phyloP scores from a whole-genome alignment of 139 green algal genomes.

The Pleodorina starrii region DNA sequence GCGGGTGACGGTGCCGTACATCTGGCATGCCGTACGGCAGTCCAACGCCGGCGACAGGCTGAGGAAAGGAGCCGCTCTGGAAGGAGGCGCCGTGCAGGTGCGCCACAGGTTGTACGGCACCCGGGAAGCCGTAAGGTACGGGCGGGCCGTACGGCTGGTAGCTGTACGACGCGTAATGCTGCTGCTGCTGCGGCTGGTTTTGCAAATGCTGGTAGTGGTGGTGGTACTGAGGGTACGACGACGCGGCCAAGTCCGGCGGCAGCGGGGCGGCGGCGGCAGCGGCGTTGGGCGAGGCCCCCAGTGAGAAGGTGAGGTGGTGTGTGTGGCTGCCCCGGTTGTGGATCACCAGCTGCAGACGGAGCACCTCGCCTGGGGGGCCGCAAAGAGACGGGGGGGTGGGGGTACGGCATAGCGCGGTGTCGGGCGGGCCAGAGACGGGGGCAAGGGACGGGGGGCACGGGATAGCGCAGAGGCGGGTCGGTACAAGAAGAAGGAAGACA shows the following conservation, averaged over 20 bases:
- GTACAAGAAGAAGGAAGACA: not conserved
- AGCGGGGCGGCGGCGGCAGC: not conserved
- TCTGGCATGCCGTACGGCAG: not conserved
- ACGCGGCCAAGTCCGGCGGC: too few species aligned
- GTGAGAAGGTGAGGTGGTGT: constrained; percentile 11
- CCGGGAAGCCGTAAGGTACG: not conserved
- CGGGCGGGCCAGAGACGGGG: too few species aligned
- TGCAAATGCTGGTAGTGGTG: too few species aligned
- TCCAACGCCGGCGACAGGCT: not conserved
- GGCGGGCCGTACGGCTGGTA: too few species aligned
- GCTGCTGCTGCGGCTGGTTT: too few species aligned
- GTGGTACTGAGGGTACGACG: too few species aligned
- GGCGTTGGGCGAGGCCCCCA: not conserved
- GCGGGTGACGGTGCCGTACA: not conserved
- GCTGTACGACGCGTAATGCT: not conserved
- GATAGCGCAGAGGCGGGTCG: not conserved
- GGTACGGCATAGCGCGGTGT: too few species aligned
- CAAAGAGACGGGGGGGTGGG: not conserved
- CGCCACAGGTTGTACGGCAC: not conserved
- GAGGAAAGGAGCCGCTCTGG: too few species aligned
- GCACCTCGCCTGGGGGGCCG: constrained; percentile 30
- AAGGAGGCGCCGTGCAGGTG: not conserved
- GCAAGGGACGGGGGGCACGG: not conserved
- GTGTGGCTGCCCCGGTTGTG: not conserved
- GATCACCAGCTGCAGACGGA: constrained; percentile 42